Evolutionary conservation across 2,329 filamentous ascomycete species (phyloP), one percentile per base, ranked within the genome.

Genomic region (Botrytis medusae): DNA sequence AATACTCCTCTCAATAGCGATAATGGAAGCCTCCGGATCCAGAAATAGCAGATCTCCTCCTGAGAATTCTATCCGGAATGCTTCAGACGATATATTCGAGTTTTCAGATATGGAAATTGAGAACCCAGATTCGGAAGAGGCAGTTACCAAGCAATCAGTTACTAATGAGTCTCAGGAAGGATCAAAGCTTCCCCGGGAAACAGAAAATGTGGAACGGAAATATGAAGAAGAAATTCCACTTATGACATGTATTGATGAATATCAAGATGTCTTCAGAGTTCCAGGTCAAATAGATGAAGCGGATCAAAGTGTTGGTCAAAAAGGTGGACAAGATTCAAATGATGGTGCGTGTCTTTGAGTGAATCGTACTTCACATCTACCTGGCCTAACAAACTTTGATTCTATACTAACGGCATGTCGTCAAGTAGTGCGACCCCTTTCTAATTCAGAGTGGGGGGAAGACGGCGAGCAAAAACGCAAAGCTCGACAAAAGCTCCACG

Each of bases 401-500:
- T 67, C 32, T 16, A 25, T 42, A 42, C 65, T 68, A 68, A 68
- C 64, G 1, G 22, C 0, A 54, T 40, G 9, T 18, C 5, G n/a
- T n/a, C 16, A 57, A 68, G 57, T 29, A 68, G 65, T 42, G 10
- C 48, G 16, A 12, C 18, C 48, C 40, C 18, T 6, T 2, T 25
- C 25, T 22, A 32, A 1, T 25, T 32, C 48, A 22, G 34, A n/a
- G 22, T 57, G 48, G 65, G 48, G 12, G 1, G 18, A 16, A 32
- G 18, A 37, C 1, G 40, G 18, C 14, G 65, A 42, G n/a, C 37
- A 57, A 51, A 34, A 57, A 37, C 48, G 34, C 34, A 32, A 32
- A 25, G 32, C 48, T 25, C 69, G 59, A 32, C 69, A 22, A 51
- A 59, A 70, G 6, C 69, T 73, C 25, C n/a, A 29, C 37, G 34